These are phyloP conservation scores for Neofusicoccum ribis DNA, from an alignment of 2,329 filamentous ascomycete species.

Conservation along the genomic window DNA sequence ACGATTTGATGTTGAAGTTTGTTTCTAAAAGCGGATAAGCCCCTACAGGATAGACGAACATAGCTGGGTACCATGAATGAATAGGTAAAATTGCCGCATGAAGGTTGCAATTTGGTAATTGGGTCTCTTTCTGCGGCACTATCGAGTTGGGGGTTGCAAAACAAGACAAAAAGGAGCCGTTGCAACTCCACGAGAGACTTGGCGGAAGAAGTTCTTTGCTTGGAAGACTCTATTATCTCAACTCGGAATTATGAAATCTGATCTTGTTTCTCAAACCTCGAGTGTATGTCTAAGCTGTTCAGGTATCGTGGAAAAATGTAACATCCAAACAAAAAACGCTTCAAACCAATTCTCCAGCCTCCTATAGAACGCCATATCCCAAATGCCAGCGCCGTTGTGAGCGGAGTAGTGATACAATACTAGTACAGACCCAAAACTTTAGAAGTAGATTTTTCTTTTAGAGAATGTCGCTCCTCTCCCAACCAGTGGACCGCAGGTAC, in stretches of 20 bases:
- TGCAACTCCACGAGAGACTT: no score
- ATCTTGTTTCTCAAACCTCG: not conserved
- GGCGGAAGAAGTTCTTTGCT: no score
- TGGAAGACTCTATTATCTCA: no score
- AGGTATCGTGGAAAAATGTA: not conserved
- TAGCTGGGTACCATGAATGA: no score
- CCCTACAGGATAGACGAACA: no score
- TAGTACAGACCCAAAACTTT: not conserved
- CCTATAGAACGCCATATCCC: not conserved
- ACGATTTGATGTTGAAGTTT: no score
- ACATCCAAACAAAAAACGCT: not conserved
- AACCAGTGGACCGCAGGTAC: constrained; percentile 69
- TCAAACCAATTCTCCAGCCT: not conserved
- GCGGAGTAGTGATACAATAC: not conserved
- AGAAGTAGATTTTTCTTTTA: constrained; percentile 49
- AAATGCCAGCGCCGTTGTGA: not conserved
- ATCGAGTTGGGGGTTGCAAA: no score
- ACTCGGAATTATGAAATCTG: not conserved
- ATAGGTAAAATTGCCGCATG: no score
- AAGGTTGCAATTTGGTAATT: no score
- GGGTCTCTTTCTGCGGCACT: no score
- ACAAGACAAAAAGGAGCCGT: no score
- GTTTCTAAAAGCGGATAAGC: no score
- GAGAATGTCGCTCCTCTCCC: constrained; percentile 71
- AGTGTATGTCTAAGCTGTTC: not conserved